phyloP scores from a whole-genome alignment of 352 stramenopile species.

The Blastocystis sp. region DNA sequence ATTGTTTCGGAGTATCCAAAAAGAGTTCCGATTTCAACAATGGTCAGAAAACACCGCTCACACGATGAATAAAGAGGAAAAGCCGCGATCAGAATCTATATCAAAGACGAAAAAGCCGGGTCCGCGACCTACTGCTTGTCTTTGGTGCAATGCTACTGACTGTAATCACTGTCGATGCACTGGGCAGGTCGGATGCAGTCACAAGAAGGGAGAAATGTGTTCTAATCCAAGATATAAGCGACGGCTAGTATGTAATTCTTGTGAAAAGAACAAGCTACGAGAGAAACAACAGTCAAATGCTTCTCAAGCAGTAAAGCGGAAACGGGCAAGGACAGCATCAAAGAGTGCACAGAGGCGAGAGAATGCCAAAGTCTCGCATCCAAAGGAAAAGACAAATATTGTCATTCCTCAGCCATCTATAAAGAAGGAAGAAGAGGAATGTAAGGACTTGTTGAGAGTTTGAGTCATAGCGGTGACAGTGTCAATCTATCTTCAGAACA shows the following conservation, averaged over 20 bases:
- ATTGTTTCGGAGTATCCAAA: no score
- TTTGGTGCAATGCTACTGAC: constrained; percentile 42
- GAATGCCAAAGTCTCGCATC: background rate
- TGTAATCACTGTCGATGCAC: constrained; percentile 44
- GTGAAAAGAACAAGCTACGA: constrained; percentile 53
- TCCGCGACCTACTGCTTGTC: constrained; percentile 2
- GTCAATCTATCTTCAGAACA: background rate
- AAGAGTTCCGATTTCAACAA: no score
- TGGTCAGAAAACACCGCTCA: no score
- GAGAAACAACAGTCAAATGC: constrained; percentile 15
- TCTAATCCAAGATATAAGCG: constrained; percentile 55
- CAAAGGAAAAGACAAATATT: no score
- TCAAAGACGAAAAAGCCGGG: constrained; percentile 28
- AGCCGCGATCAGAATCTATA: background rate
- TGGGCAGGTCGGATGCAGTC: constrained; percentile 31
- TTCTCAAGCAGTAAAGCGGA: background rate
- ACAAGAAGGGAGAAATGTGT: constrained; percentile 57
- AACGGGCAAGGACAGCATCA: background rate
- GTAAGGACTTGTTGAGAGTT: background rate
- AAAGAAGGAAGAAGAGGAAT: background rate
- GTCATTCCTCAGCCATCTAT: background rate
- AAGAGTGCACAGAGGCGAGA: background rate
- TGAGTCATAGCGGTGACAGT: background rate
- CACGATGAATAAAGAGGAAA: background rate
- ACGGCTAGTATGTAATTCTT: constrained; percentile 50